A percentile compares a stretch with the other conserved stretches of the same genome.
phyloP scores from a whole-genome alignment of 208 protist genomes.

The Trypanosoma mega region DNA sequence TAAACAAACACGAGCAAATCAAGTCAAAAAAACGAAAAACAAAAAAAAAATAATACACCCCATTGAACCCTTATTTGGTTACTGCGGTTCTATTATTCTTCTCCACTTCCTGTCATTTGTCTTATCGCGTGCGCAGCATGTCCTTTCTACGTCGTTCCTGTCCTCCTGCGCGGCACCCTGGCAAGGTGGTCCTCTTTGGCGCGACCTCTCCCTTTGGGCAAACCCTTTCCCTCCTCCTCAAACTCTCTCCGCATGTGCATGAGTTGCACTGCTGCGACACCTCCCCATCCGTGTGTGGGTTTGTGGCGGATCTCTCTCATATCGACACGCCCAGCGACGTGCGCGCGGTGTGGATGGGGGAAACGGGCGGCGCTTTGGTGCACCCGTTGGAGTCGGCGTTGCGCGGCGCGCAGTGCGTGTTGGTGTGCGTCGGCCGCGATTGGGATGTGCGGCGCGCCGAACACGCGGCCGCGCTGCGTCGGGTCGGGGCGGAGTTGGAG shows the following conservation, averaged over 20 bases:
- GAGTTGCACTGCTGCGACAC: slow-evolving; percentile 80
- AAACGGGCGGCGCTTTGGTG: no score
- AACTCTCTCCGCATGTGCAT: slow-evolving; percentile 71
- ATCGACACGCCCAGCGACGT: slow-evolving; percentile 61
- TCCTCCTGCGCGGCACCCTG: slow-evolving; percentile 13
- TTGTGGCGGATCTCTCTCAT: slow-evolving; percentile 79
- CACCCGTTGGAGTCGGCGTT: slow-evolving; percentile 64
- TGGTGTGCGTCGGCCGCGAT: slow-evolving; percentile 87
- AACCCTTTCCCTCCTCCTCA: slow-evolving; percentile 92
- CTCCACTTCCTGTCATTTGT: slow-evolving; percentile 13
- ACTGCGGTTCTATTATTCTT: background rate
- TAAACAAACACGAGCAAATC: background rate
- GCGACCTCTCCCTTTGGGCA: slow-evolving; percentile 92
- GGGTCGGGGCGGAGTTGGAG: slow-evolving; percentile 45
- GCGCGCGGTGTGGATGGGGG: no score
- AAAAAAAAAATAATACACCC: no score
- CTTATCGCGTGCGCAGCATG: background rate
- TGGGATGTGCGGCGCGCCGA: slow-evolving; percentile 90
- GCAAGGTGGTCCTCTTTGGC: slow-evolving; percentile 91
- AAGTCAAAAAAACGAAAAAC: background rate
- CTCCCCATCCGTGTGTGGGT: slow-evolving; percentile 35
- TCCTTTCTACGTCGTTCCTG: slow-evolving; percentile 51
- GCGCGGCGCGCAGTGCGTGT: slow-evolving; percentile 75
- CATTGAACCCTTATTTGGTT: background rate
- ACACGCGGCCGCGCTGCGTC: slow-evolving; percentile 88